Evolutionary conservation across 2,329 filamentous ascomycete genomes (phyloP), one percentile per base, ranked within the genome.

Genomic region (Epichloe sp.): DNA sequence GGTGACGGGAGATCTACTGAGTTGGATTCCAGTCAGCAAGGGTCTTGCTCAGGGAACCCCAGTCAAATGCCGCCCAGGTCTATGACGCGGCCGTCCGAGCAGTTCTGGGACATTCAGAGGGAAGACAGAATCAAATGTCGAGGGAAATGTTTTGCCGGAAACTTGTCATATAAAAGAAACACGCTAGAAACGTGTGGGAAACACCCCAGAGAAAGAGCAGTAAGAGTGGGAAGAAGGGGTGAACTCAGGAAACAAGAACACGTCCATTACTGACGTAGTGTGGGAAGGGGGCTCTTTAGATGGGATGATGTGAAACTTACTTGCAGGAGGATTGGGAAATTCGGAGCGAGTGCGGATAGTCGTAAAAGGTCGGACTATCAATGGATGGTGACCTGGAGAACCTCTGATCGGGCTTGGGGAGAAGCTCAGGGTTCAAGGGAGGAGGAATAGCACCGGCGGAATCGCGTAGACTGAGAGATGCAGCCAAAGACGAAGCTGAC

Each of bases 311-410:
- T 21, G 44, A 48, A 48, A 63, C 64, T 66, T 54, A 66, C 64
- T 58, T 55, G 50, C 41, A 51, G 48, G 54, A 53, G 54, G 53
- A 53, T 42, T 50, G 52, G 31, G 54, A 56, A 31, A 54, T 54
- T 44, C 57, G 54, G 43, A 56, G 51, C 48, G 58, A 54, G 19
- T 58, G 52, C 42, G 74, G 73, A 58, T 78, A 80, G 59, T 80
- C 76, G 73, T 82, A 82, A 47, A 82, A 66, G 35, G 77, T 81
- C 54, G 78, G 79, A 61, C 78, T 82, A 63, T 82, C 78, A 50
- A 80, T 63, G 14, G 77, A 76, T 57, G 67, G 75, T 35, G 75
- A 73, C 54, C 78, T 71, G n/a, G 71, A 70, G 60, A 77, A 79
- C 47, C 77, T 66, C 54, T 73, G 71, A 46, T 75, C 74, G n/a